These are phyloP conservation scores for Pseudevernia furfuracea DNA, from an alignment of 495 filamentous ascomycete species.

Conservation along the genomic window DNA sequence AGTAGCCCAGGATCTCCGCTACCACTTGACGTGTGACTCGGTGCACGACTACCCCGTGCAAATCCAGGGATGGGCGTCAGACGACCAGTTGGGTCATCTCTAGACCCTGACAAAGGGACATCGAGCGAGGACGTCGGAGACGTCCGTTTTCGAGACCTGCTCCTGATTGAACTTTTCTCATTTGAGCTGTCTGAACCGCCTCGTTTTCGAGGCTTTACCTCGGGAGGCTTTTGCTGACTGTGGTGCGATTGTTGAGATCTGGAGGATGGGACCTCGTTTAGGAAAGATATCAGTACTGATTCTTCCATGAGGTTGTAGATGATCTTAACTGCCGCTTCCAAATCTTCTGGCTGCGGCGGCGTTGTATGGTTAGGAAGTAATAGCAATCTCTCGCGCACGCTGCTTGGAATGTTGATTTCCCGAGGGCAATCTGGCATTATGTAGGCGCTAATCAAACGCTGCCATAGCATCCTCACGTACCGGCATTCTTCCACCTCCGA, in stretches of 20 bases:
- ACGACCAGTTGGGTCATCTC: slow-evolving; percentile 25
- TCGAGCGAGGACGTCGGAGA: slow-evolving; percentile 41
- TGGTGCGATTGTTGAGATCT: slow-evolving; percentile 32
- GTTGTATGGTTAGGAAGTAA: slow-evolving; percentile 48
- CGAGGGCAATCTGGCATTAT: slow-evolving; percentile 56
- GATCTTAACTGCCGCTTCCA: slow-evolving; percentile 85
- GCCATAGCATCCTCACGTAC: slow-evolving; percentile 68
- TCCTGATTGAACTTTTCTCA: slow-evolving; percentile 19
- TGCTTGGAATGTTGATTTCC: slow-evolving; percentile 86
- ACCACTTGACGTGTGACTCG: slow-evolving; percentile 33
- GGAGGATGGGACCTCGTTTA: slow-evolving; percentile 48
- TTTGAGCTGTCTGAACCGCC: slow-evolving; percentile 32
- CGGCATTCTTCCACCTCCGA: slow-evolving; percentile 52
- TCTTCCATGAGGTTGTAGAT: slow-evolving; percentile 97
- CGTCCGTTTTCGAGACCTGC: slow-evolving; percentile 34
- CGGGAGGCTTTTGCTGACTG: slow-evolving; percentile 28
- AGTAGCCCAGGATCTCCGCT: slow-evolving; percentile 38
- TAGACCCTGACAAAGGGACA: slow-evolving; percentile 25
- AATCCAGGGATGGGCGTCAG: slow-evolving; percentile 29
- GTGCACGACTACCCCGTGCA: slow-evolving; percentile 32
- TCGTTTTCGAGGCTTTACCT: slow-evolving; percentile 16
- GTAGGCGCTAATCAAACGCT: slow-evolving; percentile 48
- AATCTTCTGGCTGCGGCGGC: slow-evolving; percentile 67
- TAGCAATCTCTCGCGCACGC: slow-evolving; percentile 75
- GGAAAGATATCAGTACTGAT: slow-evolving; percentile 76